Evolutionary conservation across 2,329 filamentous ascomycete genomes (phyloP), one percentile per base, ranked within the genome.

Genomic region (Eutypa lata): DNA sequence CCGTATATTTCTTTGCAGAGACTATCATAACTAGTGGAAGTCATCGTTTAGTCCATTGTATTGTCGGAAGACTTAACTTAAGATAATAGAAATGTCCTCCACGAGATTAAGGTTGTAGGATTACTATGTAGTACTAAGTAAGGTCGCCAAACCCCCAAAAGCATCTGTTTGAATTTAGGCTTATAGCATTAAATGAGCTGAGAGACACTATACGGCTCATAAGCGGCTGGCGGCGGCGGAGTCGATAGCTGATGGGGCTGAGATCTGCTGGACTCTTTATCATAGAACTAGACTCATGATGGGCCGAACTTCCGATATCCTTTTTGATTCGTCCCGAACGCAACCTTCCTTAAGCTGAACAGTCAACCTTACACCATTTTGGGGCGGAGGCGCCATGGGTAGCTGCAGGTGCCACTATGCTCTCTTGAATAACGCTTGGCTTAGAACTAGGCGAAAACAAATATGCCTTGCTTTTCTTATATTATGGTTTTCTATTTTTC

Each of bases 1-100:
- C 28, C 51, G 33, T 53, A 47, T 28, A 58, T 48, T 5, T 50
- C 55, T 16, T 11, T 40, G 33, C 22, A 14, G 3, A 10, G 48
- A 53, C 22, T 44, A 7, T 44, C 22, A n/a, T 44, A 44, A 44
- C 24, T 16, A 2, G 26, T 11, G 4, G 42, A 26, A 44, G 11
- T 16, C 42, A 44, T 44, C 11, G n/a, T 18, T 22, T 24, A 44
- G 16, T 19, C 14, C 42, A 44, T 18, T 7, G 4, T 38, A 18
- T 6, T 7, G 13, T 31, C 5, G 26, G 6, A 31, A 10, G 5
- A n/a, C n/a, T n/a, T n/a, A n/a, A n/a, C n/a, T n/a, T n/a, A n/a
- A n/a, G n/a, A n/a, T n/a, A n/a, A n/a, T n/a, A n/a, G n/a, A n/a
- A n/a, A n/a, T n/a, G n/a, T n/a, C n/a, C n/a, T n/a, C n/a, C n/a